These are phyloP conservation scores for Physcomitrellopsis africana DNA, from an alignment of 225 moss, liverwort and hornwort species.

Conservation along the genomic window DNA sequence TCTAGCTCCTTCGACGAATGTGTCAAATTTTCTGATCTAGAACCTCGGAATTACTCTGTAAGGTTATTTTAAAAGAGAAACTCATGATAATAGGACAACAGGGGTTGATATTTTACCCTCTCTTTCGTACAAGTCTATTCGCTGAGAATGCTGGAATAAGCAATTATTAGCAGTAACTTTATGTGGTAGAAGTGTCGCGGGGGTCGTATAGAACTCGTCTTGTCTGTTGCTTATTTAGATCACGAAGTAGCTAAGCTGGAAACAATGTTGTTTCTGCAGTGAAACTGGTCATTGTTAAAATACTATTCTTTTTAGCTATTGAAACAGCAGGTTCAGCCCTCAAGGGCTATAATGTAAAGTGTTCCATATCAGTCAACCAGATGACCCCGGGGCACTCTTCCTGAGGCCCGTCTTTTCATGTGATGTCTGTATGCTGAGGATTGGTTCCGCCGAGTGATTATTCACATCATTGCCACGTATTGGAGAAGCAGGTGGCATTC, in stretches of 20 bases:
- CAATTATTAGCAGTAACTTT: too few relatives aligned
- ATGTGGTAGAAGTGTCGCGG: too few relatives aligned
- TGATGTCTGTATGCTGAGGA: constrained; percentile 8
- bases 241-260: too few relatives aligned
- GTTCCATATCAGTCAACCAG: not conserved
- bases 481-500: constrained; percentile 77
- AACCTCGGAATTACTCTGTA: not conserved
- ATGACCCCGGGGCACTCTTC: not conserved
- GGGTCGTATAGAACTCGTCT: too few relatives aligned
- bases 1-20: too few relatives aligned
- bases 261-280: too few relatives aligned
- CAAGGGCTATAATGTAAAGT: not conserved
- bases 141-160: too few relatives aligned
- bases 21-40: not conserved
- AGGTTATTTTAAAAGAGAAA: not conserved
- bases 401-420: too few relatives aligned
- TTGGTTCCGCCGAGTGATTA: not conserved
- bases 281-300: not conserved
- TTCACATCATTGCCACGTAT: constrained; percentile 18
- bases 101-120: not conserved
- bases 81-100: not conserved
- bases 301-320: too few relatives aligned
- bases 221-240: too few relatives aligned
- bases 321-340: too few relatives aligned
- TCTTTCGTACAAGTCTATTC: not conserved